Percentiles rank a stretch among this genome's conserved stretches.
Conservation (phyloP, 2,329 filamentous ascomycete species). For the Macroventuria anomochaeta region DNA sequence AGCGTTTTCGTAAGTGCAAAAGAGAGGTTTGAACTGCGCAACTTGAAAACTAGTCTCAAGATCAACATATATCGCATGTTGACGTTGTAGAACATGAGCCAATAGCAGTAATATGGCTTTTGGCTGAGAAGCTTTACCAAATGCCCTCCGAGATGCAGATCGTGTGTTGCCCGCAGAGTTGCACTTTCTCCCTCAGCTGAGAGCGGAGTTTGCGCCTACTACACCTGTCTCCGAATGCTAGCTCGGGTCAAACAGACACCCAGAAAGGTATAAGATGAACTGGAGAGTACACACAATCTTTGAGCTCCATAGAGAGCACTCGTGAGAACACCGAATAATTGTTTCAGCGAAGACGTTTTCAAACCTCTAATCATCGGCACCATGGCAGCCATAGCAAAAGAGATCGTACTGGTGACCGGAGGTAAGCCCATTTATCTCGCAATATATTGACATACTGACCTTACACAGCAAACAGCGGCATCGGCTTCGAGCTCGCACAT, state of each 20-base stretch:
- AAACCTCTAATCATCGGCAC: too few relatives aligned
- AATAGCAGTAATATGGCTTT: too few relatives aligned
- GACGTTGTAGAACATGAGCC: too few relatives aligned
- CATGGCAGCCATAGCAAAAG: constrained; percentile 8
- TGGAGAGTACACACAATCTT: too few relatives aligned
- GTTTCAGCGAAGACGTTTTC: too few relatives aligned
- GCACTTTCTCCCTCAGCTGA: background rate
- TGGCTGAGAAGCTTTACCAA: too few relatives aligned
- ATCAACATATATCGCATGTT: too few relatives aligned
- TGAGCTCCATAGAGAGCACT: too few relatives aligned
- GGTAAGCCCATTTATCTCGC: background rate
- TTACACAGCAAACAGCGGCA: constrained; percentile 51
- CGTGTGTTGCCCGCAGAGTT: background rate
- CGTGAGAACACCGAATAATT: too few relatives aligned
- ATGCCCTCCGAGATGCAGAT: too few relatives aligned
- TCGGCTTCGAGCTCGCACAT: constrained; percentile 56
- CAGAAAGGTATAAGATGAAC: too few relatives aligned
- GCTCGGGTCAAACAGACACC: background rate
- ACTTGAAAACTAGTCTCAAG: too few relatives aligned
- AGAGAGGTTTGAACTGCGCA: background rate
- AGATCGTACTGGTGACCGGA: constrained; percentile 10
- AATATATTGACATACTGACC: background rate
- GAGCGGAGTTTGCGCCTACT: background rate
- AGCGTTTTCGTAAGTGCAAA: background rate
- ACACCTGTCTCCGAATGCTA: background rate